Conservation (phyloP, 441 rosid genomes). For the Sinapis alba region DNA sequence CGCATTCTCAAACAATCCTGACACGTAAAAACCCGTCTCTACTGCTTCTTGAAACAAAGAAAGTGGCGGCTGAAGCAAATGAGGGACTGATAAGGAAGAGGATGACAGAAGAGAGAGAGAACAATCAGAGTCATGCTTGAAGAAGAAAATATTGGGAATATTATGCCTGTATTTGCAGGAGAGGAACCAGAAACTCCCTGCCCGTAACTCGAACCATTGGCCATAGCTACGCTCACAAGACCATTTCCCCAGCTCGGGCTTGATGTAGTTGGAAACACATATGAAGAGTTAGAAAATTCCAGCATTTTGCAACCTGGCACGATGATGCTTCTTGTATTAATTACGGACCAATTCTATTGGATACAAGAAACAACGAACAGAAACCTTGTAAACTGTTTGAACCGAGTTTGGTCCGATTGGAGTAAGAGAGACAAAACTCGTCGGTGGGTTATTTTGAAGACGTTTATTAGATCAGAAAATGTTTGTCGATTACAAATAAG, state of each 20-base stretch:
- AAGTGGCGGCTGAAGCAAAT: slow-evolving; percentile 48
- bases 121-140: slow-evolving; percentile 59
- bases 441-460: too few species aligned
- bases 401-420: too few species aligned
- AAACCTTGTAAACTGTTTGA: too few species aligned
- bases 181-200: slow-evolving; percentile 37
- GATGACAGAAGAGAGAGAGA: slow-evolving; percentile 99
- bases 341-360: not conserved
- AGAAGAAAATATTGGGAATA: slow-evolving; percentile 53
- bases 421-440: too few species aligned
- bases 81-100: slow-evolving; percentile 45
- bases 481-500: too few species aligned
- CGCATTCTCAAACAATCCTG: slow-evolving; percentile 49
- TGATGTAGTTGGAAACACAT: slow-evolving; percentile 54
- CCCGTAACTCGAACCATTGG: slow-evolving; percentile 42
- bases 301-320: slow-evolving; percentile 52
- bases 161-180: slow-evolving; percentile 29
- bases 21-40: slow-evolving; percentile 38
- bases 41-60: slow-evolving; percentile 35
- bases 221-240: slow-evolving; percentile 37
- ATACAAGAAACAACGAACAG: not conserved
- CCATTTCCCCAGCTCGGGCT: slow-evolving; percentile 49
- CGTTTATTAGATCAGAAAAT: too few species aligned
- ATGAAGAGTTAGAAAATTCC: slow-evolving; percentile 53
- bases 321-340: not conserved